These are phyloP conservation scores for Carex parvula DNA, from an alignment of 176 grass and related monocot genomes.

Conservation along the genomic window DNA sequence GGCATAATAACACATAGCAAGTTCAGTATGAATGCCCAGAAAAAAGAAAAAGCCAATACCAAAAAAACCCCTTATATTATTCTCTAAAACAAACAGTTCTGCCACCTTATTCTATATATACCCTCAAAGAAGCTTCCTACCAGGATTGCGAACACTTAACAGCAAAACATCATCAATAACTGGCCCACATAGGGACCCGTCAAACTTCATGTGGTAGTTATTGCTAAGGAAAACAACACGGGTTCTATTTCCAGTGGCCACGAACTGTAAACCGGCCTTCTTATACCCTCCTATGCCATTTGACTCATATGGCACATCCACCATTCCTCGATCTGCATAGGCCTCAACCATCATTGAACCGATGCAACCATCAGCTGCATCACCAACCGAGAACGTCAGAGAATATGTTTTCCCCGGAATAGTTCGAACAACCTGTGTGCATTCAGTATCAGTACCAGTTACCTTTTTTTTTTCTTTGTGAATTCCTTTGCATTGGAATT, in stretches of 20 bases:
- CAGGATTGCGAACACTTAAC: slow-evolving; percentile 32
- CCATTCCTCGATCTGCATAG: slow-evolving; percentile 42
- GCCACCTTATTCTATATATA: neutral
- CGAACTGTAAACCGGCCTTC: slow-evolving; percentile 61
- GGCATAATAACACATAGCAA: neutral
- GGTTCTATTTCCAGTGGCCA: slow-evolving; percentile 38
- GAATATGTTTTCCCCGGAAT: slow-evolving; percentile 48
- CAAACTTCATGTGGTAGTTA: slow-evolving; percentile 66
- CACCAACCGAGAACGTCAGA: slow-evolving; percentile 68
- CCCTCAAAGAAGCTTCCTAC: neutral
- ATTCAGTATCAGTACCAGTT: neutral
- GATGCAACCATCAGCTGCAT: slow-evolving; percentile 50
- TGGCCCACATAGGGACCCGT: slow-evolving; percentile 74
- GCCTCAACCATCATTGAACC: slow-evolving; percentile 64
- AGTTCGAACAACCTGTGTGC: slow-evolving; percentile 54
- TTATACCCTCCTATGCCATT: slow-evolving; percentile 62
- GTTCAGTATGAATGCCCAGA: neutral
- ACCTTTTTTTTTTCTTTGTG: neutral
- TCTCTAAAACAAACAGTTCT: neutral
- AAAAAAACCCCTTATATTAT: no score
- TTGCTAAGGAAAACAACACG: slow-evolving; percentile 68
- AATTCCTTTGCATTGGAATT: neutral
- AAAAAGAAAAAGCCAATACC: neutral
- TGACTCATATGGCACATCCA: slow-evolving; percentile 66
- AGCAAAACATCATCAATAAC: slow-evolving; percentile 66